Conservation (phyloP, 768 basidiomycete genomes). For the Gautieria morchelliformis region DNA sequence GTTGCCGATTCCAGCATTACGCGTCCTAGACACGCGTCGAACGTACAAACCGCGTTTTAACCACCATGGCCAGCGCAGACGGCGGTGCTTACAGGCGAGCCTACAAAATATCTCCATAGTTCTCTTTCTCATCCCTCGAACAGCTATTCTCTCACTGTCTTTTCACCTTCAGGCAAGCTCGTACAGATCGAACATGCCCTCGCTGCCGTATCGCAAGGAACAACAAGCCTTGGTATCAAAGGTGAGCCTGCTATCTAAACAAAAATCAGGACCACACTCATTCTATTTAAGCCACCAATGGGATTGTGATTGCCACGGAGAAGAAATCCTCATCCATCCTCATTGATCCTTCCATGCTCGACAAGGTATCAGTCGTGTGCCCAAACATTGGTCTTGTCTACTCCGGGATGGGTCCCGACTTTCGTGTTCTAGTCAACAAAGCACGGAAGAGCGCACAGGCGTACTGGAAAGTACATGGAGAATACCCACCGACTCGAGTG, state of each 20-base stretch:
- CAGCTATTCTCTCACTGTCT: conserved; percentile 98
- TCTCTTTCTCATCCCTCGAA: neutral
- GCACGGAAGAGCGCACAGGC: conserved; percentile 97
- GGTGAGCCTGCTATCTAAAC: conserved; percentile 39
- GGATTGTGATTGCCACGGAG: conserved; percentile 98
- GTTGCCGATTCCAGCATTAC: neutral
- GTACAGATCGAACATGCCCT: conserved; percentile 99
- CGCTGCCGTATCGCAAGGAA: conserved; percentile 90
- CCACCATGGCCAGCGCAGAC: conserved; percentile 68
- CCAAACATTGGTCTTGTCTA: conserved; percentile 99
- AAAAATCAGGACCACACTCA: neutral
- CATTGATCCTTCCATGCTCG: conserved; percentile 95
- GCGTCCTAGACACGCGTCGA: conserved; percentile 2
- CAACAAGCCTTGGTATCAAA: conserved; percentile 97
- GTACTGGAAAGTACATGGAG: conserved; percentile 99
- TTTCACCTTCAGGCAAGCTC: conserved; percentile 97
- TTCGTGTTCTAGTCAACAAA: conserved; percentile 85
- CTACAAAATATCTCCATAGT: neutral
- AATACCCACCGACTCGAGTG: conserved; percentile 95
- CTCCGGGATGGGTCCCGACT: conserved; percentile 99
- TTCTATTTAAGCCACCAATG: conserved; percentile 79
- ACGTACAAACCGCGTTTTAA: conserved; percentile 4
- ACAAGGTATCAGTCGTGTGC: conserved; percentile 94
- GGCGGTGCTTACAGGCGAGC: conserved; percentile 68
- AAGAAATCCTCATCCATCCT: conserved; percentile 98